A percentile compares a stretch with the other conserved stretches of the same genome.
Conservation (phyloP, 2,329 filamentous ascomycete species). For the Colletotrichum noveboracense region DNA sequence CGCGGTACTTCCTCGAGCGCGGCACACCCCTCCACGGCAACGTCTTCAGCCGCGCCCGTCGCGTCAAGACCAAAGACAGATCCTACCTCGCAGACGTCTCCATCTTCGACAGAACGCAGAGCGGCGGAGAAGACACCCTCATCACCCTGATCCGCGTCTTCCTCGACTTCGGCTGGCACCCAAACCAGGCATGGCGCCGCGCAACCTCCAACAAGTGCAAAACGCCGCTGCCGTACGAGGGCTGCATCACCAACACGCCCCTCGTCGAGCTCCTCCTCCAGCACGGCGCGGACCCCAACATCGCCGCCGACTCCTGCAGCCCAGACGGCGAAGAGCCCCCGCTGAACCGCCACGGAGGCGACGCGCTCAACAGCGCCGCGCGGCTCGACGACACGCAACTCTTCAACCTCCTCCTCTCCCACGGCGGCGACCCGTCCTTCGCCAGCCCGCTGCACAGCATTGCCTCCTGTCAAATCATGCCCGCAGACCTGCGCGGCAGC, state of each 20-base stretch:
- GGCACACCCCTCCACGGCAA: background rate
- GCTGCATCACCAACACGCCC: background rate
- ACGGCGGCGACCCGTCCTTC: background rate
- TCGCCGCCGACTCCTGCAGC: background rate
- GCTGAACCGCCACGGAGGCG: background rate
- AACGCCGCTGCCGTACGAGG: background rate
- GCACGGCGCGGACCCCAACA: background rate
- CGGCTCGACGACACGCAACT: background rate
- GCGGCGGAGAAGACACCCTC: background rate
- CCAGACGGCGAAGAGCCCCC: background rate
- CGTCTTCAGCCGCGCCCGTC: background rate
- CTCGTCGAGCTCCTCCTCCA: background rate
- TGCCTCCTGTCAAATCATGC: background rate
- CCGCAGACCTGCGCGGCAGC: background rate
- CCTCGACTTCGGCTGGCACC: background rate
- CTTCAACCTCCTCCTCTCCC: background rate
- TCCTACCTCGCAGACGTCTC: background rate
- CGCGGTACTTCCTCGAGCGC: background rate
- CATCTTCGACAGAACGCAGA: background rate
- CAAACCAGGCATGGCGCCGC: background rate
- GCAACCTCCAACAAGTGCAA: background rate
- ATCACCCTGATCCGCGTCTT: background rate
- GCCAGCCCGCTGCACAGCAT: background rate
- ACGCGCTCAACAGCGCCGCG: background rate
- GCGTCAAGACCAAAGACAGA: background rate